A percentile compares a stretch with the other conserved stretches of the same genome.
Conservation (phyloP, 148 eudicot species). For the Cornus controversa region DNA sequence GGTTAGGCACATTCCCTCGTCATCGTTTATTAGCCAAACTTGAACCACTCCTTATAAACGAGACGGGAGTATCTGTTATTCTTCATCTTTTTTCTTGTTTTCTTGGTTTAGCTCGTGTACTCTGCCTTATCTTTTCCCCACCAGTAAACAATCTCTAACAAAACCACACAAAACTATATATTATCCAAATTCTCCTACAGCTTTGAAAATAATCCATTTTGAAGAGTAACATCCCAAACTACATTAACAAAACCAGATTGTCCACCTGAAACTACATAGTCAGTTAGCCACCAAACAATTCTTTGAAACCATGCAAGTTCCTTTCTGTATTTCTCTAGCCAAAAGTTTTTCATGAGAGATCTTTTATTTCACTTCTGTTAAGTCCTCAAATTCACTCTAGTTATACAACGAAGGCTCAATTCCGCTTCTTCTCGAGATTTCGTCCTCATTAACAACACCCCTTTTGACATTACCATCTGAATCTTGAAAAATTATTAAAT, state of each 20-base stretch:
- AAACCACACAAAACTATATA: slow-evolving; percentile 49
- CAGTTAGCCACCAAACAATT: slow-evolving; percentile 64
- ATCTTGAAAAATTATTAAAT: slow-evolving; percentile 56
- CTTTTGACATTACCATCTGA: slow-evolving; percentile 52
- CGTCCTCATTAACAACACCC: slow-evolving; percentile 77
- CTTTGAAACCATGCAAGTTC: slow-evolving; percentile 44
- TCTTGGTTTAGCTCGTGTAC: too few species aligned
- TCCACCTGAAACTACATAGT: slow-evolving; percentile 36
- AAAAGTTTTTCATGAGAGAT: slow-evolving; percentile 55
- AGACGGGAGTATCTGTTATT: too few species aligned
- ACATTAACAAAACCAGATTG: slow-evolving; percentile 27
- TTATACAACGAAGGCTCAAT: slow-evolving; percentile 34
- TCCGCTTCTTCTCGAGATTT: slow-evolving; percentile 62
- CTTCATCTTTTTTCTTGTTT: too few species aligned
- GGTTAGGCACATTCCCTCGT: too few species aligned
- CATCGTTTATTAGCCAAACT: too few species aligned
- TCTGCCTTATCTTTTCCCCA: slow-evolving; percentile 33
- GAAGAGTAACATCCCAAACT: slow-evolving; percentile 26
- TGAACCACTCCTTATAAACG: too few species aligned
- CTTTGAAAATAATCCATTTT: slow-evolving; percentile 20
- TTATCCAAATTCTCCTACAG: slow-evolving; percentile 48
- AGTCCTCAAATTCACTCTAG: slow-evolving; percentile 33
- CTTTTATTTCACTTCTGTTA: slow-evolving; percentile 45
- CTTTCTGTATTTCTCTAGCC: slow-evolving; percentile 63
- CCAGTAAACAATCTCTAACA: slow-evolving; percentile 27